Conservation (phyloP, 106 monocot genomes). For the Dioscorea zingiberensis region DNA sequence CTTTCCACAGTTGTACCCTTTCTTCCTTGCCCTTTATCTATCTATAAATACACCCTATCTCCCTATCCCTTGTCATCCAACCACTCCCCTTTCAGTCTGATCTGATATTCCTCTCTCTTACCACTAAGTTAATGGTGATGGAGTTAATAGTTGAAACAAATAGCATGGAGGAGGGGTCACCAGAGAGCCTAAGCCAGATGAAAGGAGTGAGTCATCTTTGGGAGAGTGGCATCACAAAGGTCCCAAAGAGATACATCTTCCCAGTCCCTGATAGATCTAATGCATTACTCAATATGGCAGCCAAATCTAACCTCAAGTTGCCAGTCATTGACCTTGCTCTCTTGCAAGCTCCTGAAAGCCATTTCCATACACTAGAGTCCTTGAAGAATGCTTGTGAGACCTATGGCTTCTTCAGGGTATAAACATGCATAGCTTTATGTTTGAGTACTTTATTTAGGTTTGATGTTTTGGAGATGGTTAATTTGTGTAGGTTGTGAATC, state of each 20-base stretch:
- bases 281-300: too few species aligned
- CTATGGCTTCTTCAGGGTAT: slow-evolving; percentile 73
- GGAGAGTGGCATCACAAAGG: slow-evolving; percentile 29
- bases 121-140: too few species aligned
- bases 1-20: too few species aligned
- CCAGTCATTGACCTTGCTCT: slow-evolving; percentile 45
- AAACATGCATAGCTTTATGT: too few species aligned
- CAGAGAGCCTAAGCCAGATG: slow-evolving; percentile 2
- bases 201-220: slow-evolving; percentile 53
- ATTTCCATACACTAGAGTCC: slow-evolving; percentile 16
- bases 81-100: too few species aligned
- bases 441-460: not conserved
- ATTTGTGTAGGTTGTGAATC: slow-evolving; percentile 55
- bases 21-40: too few species aligned
- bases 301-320: slow-evolving; percentile 7
- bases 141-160: too few species aligned
- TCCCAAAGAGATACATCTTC: slow-evolving; percentile 48
- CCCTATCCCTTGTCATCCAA: too few species aligned
- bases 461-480: too few species aligned
- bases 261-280: slow-evolving; percentile 36
- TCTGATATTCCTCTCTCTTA: too few species aligned
- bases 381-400: slow-evolving; percentile 48
- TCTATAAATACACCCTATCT: too few species aligned
- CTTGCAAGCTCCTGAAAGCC: slow-evolving; percentile 7
- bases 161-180: too few species aligned